A percentile compares a stretch with the other conserved stretches of the same genome.
These are phyloP conservation scores for Serendipita sp. DNA, from an alignment of 1,284 basidiomycete species.

Conservation along the genomic window DNA sequence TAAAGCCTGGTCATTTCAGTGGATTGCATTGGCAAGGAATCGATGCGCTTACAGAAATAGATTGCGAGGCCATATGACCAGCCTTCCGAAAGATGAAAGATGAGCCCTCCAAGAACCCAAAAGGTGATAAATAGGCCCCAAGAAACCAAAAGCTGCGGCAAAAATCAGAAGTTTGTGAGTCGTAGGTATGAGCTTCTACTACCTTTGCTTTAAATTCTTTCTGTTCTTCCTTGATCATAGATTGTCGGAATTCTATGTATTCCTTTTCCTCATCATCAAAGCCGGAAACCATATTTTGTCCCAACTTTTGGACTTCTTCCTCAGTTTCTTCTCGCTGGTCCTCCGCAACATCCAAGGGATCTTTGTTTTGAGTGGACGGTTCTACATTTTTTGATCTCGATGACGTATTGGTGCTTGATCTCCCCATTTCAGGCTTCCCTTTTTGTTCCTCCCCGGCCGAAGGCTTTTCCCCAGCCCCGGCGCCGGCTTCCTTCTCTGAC, in stretches of 20 bases:
- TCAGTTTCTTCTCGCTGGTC: conserved; percentile 17
- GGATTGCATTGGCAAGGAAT: neutral
- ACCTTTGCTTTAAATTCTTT: conserved; percentile 37
- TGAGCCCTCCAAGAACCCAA: conserved; percentile 43
- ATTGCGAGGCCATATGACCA: conserved; percentile 39
- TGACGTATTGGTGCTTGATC: neutral
- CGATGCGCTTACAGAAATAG: conserved; percentile 50
- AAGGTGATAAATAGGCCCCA: conserved; percentile 39
- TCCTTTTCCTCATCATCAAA: conserved; percentile 10
- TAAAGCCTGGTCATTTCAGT: conserved; percentile 3
- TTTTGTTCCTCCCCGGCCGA: neutral
- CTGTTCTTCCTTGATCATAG: conserved; percentile 28
- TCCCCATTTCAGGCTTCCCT: neutral
- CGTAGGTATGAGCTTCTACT: conserved; percentile 8
- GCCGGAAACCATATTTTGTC: conserved; percentile 7
- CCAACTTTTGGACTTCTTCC: conserved; percentile 12
- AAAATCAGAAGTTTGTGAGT: neutral
- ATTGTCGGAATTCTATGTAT: conserved; percentile 19
- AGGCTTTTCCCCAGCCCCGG: neutral
- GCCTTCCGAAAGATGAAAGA: conserved; percentile 38
- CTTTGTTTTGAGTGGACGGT: conserved; percentile 13
- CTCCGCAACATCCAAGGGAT: conserved; percentile 13
- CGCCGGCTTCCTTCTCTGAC: neutral
- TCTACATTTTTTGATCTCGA: neutral
- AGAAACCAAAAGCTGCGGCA: conserved; percentile 26